phyloP scores from a whole-genome alignment of 192 early-diverging fungal genomes.

The Coemansia sp. region DNA sequence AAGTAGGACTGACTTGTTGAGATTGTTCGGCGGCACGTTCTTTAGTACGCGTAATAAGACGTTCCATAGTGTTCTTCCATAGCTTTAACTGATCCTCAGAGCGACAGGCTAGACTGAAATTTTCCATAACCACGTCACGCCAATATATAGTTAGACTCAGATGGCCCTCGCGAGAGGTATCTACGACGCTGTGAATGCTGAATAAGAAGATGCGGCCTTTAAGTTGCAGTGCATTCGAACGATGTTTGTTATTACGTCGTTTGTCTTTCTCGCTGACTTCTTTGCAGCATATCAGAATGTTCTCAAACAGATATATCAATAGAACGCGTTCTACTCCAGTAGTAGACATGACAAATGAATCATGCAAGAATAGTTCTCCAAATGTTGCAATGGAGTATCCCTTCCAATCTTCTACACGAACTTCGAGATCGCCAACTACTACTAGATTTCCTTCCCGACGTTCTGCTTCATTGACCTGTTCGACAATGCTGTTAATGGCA shows the following conservation, averaged over 20 bases:
- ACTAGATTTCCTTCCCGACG: constrained; percentile 85
- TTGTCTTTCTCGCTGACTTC: constrained; percentile 71
- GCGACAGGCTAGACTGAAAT: constrained; percentile 85
- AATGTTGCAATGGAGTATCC: constrained; percentile 72
- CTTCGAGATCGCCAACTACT: constrained; percentile 75
- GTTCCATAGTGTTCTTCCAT: constrained; percentile 81
- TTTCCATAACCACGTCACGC: constrained; percentile 77
- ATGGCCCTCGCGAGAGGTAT: constrained; percentile 58
- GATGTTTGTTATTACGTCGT: constrained; percentile 54
- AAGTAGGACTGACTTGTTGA: constrained; percentile 6
- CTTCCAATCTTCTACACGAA: constrained; percentile 91
- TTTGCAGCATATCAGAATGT: constrained; percentile 90
- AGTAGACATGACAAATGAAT: constrained; percentile 81
- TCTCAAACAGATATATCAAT: constrained; percentile 91
- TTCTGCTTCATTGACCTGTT: constrained; percentile 88
- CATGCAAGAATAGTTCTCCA: constrained; percentile 80
- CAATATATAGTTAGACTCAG: constrained; percentile 77
- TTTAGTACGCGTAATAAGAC: constrained; percentile 60
- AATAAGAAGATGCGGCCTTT: constrained; percentile 87
- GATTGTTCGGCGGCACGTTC: constrained; percentile 35
- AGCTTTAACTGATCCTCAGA: constrained; percentile 90
- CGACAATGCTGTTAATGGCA: constrained; percentile 81
- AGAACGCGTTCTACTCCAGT: constrained; percentile 78
- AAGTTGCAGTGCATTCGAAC: constrained; percentile 60
- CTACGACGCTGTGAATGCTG: constrained; percentile 71